A percentile compares a stretch with the other conserved stretches of the same genome.
Evolutionary conservation across 768 basidiomycete species (phyloP).

Genomic region (Dendrothele bispora): DNA sequence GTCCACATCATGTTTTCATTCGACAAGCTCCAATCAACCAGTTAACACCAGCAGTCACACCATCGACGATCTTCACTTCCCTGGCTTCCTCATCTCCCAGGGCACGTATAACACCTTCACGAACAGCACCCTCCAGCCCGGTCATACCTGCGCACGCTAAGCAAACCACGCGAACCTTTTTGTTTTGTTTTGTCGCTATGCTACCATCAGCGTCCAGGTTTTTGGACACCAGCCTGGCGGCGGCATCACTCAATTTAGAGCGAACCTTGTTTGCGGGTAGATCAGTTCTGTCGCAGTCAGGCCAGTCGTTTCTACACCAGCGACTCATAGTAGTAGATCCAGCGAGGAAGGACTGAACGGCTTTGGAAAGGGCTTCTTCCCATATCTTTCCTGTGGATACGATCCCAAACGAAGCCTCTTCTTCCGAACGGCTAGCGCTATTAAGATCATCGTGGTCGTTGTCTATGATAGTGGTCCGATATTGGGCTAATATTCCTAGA

Average conservation of each 20-base stretch:
- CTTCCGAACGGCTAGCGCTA: not conserved
- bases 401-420: conserved; percentile 2
- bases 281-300: conserved; percentile 5
- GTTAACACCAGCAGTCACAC: conserved; percentile 15
- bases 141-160: conserved; percentile 8
- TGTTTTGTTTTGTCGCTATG: not conserved
- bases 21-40: conserved; percentile 27
- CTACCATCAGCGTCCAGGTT: too few relatives aligned
- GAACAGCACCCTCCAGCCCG: conserved; percentile 2
- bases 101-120: not conserved
- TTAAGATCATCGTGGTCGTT: not conserved
- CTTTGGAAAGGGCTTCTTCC: conserved; percentile 3
- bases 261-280: not conserved
- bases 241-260: not conserved
- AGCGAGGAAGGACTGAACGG: conserved; percentile 4
- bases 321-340: conserved; percentile 4
- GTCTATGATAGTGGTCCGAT: not conserved
- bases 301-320: conserved; percentile 8
- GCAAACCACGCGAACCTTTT: not conserved
- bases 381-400: conserved; percentile 8
- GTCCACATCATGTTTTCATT: too few relatives aligned
- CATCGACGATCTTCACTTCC: conserved; percentile 1
- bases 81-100: not conserved
- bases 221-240: not conserved
- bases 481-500: not conserved